These are phyloP conservation scores for Yarrowia yakushimensis DNA, from an alignment of 805 yeast genomes.

Conservation along the genomic window DNA sequence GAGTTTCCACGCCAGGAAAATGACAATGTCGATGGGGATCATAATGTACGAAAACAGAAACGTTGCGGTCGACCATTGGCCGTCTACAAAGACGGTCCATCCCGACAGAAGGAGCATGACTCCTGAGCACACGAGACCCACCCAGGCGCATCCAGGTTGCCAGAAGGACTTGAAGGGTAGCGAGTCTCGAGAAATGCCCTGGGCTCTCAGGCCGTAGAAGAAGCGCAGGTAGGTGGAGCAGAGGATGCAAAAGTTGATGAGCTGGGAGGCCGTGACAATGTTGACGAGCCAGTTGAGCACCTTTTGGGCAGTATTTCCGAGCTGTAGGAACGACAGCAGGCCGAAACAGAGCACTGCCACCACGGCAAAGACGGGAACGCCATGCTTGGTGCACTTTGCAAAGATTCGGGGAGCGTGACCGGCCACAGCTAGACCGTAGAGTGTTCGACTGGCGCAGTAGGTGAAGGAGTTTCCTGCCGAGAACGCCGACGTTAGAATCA, in stretches of 20 bases:
- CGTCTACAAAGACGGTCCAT: slow-evolving; percentile 65
- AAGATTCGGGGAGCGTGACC: slow-evolving; percentile 74
- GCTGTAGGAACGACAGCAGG: slow-evolving; percentile 60
- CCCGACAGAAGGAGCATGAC: slow-evolving; percentile 62
- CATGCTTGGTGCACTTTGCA: slow-evolving; percentile 56
- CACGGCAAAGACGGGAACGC: slow-evolving; percentile 66
- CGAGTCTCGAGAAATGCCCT: slow-evolving; percentile 46
- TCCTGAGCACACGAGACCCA: slow-evolving; percentile 47
- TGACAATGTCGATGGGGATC: slow-evolving; percentile 54
- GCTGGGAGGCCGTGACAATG: slow-evolving; percentile 61
- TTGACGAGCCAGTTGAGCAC: slow-evolving; percentile 67
- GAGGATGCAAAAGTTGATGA: slow-evolving; percentile 57
- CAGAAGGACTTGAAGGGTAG: slow-evolving; percentile 53
- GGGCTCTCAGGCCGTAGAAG: slow-evolving; percentile 55
- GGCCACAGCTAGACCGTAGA: slow-evolving; percentile 65
- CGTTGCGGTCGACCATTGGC: slow-evolving; percentile 56
- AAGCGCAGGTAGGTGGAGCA: slow-evolving; percentile 59
- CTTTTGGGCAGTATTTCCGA: slow-evolving; percentile 53
- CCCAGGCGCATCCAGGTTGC: slow-evolving; percentile 57
- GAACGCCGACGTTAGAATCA: slow-evolving; percentile 69
- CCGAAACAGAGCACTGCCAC: slow-evolving; percentile 50
- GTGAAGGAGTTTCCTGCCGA: slow-evolving; percentile 82
- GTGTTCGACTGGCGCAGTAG: slow-evolving; percentile 64
- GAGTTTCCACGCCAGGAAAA: slow-evolving; percentile 53
- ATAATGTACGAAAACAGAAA: slow-evolving; percentile 71